These are phyloP conservation scores for Solanum hybrid DNA, from an alignment of 305 asterid genomes.

Conservation along the genomic window DNA sequence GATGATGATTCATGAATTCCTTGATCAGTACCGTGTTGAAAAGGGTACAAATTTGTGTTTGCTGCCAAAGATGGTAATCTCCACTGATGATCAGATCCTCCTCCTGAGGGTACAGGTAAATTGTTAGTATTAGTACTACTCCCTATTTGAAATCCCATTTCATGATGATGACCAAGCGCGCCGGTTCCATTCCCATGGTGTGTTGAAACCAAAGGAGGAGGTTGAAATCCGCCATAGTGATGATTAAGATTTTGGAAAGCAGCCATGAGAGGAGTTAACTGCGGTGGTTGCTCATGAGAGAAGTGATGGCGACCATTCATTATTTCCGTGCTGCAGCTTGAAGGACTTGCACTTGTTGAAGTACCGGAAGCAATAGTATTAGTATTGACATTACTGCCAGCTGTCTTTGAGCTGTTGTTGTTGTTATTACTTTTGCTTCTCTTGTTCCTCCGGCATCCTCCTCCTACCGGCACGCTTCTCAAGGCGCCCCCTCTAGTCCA, in stretches of 20 bases:
- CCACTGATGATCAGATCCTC: conserved; percentile 4
- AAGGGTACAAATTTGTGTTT: conserved; percentile 1
- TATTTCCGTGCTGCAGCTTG: background rate
- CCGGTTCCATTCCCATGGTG: background rate
- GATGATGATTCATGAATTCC: background rate
- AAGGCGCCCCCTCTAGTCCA: conserved; percentile 10
- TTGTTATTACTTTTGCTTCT: background rate
- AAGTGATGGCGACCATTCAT: background rate
- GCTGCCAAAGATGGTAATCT: background rate
- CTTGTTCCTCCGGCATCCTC: conserved; percentile 16
- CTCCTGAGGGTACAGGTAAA: background rate
- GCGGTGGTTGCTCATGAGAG: background rate
- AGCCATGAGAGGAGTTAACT: background rate
- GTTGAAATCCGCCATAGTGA: background rate
- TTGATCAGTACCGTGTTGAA: background rate
- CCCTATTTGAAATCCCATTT: conserved; percentile 9
- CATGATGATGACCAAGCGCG: background rate
- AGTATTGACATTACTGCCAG: background rate
- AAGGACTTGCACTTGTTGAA: conserved; percentile 6
- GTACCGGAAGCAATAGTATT: background rate
- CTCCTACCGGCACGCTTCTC: conserved; percentile 13
- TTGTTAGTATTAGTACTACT: background rate
- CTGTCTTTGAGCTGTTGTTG: background rate
- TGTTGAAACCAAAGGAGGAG: background rate
- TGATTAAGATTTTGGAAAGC: conserved; percentile 7